phyloP scores from a whole-genome alignment of 2,329 filamentous ascomycete species.

The Aspergillus tamarii region DNA sequence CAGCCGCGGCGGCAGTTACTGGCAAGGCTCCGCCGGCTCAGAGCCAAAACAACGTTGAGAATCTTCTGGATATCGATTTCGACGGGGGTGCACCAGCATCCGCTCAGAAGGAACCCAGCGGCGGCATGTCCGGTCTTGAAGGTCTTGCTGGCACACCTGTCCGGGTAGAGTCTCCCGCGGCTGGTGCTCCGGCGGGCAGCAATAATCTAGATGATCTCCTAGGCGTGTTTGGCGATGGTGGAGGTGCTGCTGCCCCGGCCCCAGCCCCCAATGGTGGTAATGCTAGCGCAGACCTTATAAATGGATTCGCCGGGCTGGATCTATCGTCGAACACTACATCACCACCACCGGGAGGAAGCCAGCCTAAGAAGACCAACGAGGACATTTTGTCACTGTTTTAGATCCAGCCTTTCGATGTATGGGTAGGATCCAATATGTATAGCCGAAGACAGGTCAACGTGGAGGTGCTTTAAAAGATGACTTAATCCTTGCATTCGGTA shows the following conservation, averaged over 20 bases:
- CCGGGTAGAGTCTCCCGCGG: slow-evolving; percentile 50
- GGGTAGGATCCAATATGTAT: not conserved
- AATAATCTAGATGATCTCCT: slow-evolving; percentile 82
- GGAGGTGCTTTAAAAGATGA: not conserved
- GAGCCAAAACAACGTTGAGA: slow-evolving; percentile 81
- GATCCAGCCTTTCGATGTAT: not conserved
- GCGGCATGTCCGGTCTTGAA: slow-evolving; percentile 67
- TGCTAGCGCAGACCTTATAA: slow-evolving; percentile 64
- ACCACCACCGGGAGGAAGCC: slow-evolving; percentile 26
- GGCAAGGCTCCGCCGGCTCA: slow-evolving; percentile 55
- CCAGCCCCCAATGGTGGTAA: slow-evolving; percentile 31
- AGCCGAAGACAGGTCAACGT: not conserved
- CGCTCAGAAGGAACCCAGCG: slow-evolving; percentile 65
- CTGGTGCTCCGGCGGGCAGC: slow-evolving; percentile 39
- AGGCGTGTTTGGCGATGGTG: slow-evolving; percentile 64
- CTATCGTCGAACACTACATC: slow-evolving; percentile 58
- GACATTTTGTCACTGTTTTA: slow-evolving; percentile 61
- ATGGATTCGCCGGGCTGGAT: slow-evolving; percentile 82
- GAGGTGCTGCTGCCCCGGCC: slow-evolving; percentile 38
- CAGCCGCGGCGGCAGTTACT: slow-evolving; percentile 65
- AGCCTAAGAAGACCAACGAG: slow-evolving; percentile 56
- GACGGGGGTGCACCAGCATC: slow-evolving; percentile 93
- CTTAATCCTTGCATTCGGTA: slow-evolving; percentile 4
- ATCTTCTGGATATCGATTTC: slow-evolving; percentile 93
- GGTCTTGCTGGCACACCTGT: slow-evolving; percentile 61